phyloP scores from a whole-genome alignment of 768 basidiomycete species.

The Leccinum disarticulatum region DNA sequence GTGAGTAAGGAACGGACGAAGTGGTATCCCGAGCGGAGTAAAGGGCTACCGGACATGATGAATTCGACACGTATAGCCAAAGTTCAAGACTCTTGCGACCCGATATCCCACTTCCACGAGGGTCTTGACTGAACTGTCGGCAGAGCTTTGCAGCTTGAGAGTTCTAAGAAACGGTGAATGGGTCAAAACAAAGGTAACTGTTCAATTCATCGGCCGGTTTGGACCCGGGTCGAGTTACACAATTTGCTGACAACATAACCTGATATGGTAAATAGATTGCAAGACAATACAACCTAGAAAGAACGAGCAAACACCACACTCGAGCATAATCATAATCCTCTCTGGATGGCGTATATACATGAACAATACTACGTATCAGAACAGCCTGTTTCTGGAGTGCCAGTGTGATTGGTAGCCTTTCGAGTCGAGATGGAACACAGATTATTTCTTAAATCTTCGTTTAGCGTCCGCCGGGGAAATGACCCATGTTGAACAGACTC shows the following conservation, averaged over 20 bases:
- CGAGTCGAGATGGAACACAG: background rate
- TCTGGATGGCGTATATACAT: background rate
- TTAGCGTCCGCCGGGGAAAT: background rate
- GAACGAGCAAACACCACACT: background rate
- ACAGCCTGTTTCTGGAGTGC: background rate
- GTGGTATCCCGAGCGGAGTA: slow-evolving; percentile 7
- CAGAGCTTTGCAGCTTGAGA: background rate
- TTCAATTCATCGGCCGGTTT: background rate
- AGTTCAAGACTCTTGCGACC: background rate
- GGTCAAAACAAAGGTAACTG: background rate
- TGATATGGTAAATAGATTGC: background rate
- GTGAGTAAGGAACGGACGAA: slow-evolving; percentile 35
- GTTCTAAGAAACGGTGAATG: background rate
- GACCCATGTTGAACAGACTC: background rate
- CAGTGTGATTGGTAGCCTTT: background rate
- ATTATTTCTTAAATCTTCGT: background rate
- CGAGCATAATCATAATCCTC: background rate
- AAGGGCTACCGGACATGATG: background rate
- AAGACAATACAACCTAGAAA: background rate
- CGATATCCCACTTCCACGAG: background rate
- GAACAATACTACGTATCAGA: background rate
- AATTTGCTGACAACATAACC: background rate
- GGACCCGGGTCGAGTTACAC: background rate
- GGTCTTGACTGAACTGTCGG: background rate
- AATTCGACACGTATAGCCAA: slow-evolving; percentile 7